Evolutionary conservation across 1,284 basidiomycete species (phyloP).

Genomic region (Retiboletus flavoniger): DNA sequence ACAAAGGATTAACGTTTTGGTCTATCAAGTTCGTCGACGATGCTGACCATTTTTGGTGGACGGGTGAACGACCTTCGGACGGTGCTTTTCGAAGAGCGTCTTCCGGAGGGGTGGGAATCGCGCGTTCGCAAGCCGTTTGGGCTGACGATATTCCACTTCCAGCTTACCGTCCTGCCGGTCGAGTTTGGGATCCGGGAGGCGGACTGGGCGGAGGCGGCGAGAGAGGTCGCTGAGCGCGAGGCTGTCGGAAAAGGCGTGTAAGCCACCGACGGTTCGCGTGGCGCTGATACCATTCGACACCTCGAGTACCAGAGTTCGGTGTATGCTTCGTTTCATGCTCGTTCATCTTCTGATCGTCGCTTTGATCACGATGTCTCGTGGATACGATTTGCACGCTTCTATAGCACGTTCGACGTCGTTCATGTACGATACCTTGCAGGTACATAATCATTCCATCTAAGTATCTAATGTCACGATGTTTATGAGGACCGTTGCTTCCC

Average conservation of each 20-base stretch:
- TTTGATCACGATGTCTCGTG: not conserved
- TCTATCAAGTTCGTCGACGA: conserved; percentile 19
- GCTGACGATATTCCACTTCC: conserved; percentile 59
- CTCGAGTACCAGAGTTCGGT: not conserved
- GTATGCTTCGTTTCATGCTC: not conserved
- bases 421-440: not conserved
- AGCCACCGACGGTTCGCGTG: too few species aligned
- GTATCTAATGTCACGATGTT: not conserved
- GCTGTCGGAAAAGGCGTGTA: not conserved
- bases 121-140: conserved; percentile 52
- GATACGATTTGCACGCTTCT: not conserved
- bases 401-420: not conserved
- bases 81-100: conserved; percentile 60
- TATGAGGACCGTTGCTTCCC: not conserved
- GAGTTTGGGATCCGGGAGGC: conserved; percentile 46
- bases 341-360: not conserved
- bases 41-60: conserved; percentile 61
- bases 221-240: not conserved
- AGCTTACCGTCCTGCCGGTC: conserved; percentile 52
- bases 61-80: conserved; percentile 52
- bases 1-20: not conserved
- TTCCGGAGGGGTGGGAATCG: conserved; percentile 70
- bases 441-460: too few species aligned
- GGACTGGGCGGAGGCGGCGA: conserved; percentile 25
- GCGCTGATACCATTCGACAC: not conserved